phyloP scores from a whole-genome alignment of 305 asterid species.

The Fraxinus nigra region DNA sequence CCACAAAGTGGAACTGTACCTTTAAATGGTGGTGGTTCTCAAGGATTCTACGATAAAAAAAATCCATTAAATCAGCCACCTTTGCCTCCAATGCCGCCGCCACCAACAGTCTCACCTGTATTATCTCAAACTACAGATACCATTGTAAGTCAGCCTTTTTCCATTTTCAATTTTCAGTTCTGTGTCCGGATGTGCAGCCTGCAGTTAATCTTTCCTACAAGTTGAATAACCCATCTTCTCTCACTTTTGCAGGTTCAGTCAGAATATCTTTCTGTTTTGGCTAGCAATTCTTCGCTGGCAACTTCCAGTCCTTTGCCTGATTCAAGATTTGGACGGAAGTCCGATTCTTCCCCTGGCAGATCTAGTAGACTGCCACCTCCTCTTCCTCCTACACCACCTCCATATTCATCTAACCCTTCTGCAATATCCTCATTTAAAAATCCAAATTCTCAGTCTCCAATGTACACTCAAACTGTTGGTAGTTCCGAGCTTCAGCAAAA shows the following conservation, averaged over 20 bases:
- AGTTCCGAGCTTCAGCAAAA: conserved; percentile 54
- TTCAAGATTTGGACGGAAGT: conserved; percentile 48
- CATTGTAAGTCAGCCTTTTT: conserved; percentile 42
- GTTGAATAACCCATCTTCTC: conserved; percentile 33
- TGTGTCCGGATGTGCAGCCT: conserved; percentile 45
- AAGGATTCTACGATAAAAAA: conserved; percentile 68
- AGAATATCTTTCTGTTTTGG: conserved; percentile 44
- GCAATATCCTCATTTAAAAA: conserved; percentile 39
- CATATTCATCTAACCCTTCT: conserved; percentile 53
- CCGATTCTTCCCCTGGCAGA: conserved; percentile 59
- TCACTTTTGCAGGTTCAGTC: conserved; percentile 56
- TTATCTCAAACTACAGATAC: conserved; percentile 51
- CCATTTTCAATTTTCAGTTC: conserved; percentile 38
- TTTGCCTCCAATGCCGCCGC: conserved; percentile 79
- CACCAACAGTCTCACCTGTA: conserved; percentile 45
- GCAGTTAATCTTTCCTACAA: conserved; percentile 36
- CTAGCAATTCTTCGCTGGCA: conserved; percentile 41
- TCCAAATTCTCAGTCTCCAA: conserved; percentile 54
- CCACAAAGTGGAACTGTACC: conserved; percentile 45
- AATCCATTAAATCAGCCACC: conserved; percentile 63
- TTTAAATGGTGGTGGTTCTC: conserved; percentile 36
- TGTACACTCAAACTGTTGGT: conserved; percentile 48
- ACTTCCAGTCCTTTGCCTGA: conserved; percentile 49
- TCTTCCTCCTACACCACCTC: conserved; percentile 85
- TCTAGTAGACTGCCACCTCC: conserved; percentile 74